Base-by-base conservation (phyloP, 176 grass and related monocot genomes). In the Neostapfia colusana region DNA sequence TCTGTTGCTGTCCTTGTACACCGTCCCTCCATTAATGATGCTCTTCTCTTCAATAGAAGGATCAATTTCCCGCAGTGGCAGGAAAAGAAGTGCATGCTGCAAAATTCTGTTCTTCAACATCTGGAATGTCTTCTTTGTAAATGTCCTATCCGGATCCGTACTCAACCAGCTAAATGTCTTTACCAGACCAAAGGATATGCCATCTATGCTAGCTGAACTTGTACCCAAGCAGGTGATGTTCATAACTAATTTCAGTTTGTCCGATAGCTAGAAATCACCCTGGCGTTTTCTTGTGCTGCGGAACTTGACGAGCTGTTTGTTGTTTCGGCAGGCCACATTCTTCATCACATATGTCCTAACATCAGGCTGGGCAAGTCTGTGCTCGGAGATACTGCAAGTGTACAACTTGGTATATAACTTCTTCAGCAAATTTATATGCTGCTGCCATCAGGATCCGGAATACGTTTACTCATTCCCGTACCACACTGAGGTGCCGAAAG, bases 301-400 rank as follows among this genome's bases (percentile, higher is more conserved):
- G 25, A 34, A 25, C 12, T 14, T 31, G 31, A 31, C 31, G 37
- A 25, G 50, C 48, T 37, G 0, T 79, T 50, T 49, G 10, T 70
- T 37, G 2, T 27, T 62, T 81, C 15, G 35, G 14, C 94, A 98
- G 95, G 91, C 95, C 56, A 98, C 95, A 40, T 94, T 98, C 73
- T 98, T 98, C 82, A 98, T 98, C 62, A 98, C 95, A 8, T 92
- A 98, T 56, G 95, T 98, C 50, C 82, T 98, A 21, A 92, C 95
- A 45, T 91, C 86, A 72, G 91, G 95, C 24, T 98, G 95, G 95
- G 85, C 89, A 57, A 89, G 95, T 59, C 81, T 98, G 18, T 92
- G 91, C 74, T 91, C 95, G 8, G 95, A 98, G 72, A 89, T 98
- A 69, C 27, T 98, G 89, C 95, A 98, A 80, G 78, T 88, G 54